A percentile compares a stretch with the other conserved stretches of the same genome.
These are phyloP conservation scores for Metschnikowia sp. DNA, from an alignment of 805 yeast species.

Conservation along the genomic window DNA sequence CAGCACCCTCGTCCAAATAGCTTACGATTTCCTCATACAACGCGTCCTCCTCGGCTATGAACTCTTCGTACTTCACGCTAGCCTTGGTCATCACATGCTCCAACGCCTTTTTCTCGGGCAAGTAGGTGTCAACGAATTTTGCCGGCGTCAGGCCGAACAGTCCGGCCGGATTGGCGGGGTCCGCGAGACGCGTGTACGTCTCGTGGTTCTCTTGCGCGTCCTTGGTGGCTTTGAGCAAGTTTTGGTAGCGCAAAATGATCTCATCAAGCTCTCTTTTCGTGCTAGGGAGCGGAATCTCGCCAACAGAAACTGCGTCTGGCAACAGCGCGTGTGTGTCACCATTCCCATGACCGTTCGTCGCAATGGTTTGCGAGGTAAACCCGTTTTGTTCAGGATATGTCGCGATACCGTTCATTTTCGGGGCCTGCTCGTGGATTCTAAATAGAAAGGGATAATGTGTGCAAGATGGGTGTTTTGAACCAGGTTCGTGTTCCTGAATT, in stretches of 20 bases:
- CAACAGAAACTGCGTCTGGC: not conserved
- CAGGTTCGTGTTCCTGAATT: no score
- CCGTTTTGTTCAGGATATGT: slow-evolving; percentile 3
- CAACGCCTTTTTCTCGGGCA: slow-evolving; percentile 22
- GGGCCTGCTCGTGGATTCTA: no score
- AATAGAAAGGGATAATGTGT: no score
- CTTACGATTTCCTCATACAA: slow-evolving; percentile 20
- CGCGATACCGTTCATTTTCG: slow-evolving; percentile 7
- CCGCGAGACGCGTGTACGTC: slow-evolving; percentile 5
- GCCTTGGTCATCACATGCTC: slow-evolving; percentile 30
- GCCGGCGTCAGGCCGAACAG: not conserved
- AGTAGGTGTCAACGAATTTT: slow-evolving; percentile 23
- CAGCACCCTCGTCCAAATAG: slow-evolving; percentile 15
- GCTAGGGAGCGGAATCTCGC: slow-evolving; percentile 11
- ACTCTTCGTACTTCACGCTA: slow-evolving; percentile 25
- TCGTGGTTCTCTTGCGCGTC: slow-evolving; percentile 22
- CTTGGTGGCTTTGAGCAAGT: slow-evolving; percentile 16
- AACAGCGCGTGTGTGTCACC: not conserved
- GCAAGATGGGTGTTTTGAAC: no score
- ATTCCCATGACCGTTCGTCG: not conserved
- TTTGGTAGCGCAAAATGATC: slow-evolving; percentile 16
- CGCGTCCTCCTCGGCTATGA: slow-evolving; percentile 20
- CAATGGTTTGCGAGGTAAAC: not conserved
- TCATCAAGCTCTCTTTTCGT: slow-evolving; percentile 16
- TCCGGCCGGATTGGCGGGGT: not conserved